Evolutionary conservation across 2,329 filamentous ascomycete species (phyloP).

Genomic region (Alternaria sp.): DNA sequence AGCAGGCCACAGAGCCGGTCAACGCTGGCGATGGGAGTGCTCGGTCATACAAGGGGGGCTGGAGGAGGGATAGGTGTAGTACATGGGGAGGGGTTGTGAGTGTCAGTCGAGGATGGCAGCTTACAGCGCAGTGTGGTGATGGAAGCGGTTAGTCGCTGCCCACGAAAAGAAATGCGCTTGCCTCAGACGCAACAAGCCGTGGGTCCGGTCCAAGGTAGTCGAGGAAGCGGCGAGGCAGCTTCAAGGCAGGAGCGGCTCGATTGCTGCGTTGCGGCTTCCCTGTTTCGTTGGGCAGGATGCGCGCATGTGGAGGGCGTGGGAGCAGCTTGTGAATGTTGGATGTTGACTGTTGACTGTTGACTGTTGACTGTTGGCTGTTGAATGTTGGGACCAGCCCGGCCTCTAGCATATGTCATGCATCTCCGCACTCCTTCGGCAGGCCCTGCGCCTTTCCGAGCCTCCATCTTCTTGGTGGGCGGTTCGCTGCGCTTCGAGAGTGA

Average conservation of each 20-base stretch:
- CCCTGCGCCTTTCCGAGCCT: slow-evolving; percentile 10
- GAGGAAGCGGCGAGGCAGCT: slow-evolving; percentile 14
- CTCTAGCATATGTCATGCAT: slow-evolving; percentile 8
- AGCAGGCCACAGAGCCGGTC: slow-evolving; percentile 27
- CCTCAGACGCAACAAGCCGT: not conserved
- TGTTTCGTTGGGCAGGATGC: slow-evolving; percentile 18
- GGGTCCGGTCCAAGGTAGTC: not conserved
- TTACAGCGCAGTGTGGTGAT: slow-evolving; percentile 15
- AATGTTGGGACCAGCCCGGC: not conserved
- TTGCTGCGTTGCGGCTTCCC: slow-evolving; percentile 23
- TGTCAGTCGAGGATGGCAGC: slow-evolving; percentile 16
- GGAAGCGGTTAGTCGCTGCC: slow-evolving; percentile 14
- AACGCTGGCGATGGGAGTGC: slow-evolving; percentile 26
- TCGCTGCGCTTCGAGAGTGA: slow-evolving; percentile 13
- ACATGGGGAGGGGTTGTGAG: slow-evolving; percentile 27
- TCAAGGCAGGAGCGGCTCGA: slow-evolving; percentile 16
- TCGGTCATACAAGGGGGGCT: slow-evolving; percentile 30
- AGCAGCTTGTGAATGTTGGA: not conserved
- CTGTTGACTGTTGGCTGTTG: too few relatives aligned
- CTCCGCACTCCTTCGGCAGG: slow-evolving; percentile 9
- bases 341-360: too few relatives aligned
- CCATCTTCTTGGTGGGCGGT: slow-evolving; percentile 10
- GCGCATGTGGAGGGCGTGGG: slow-evolving; percentile 11
- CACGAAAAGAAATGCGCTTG: not conserved
- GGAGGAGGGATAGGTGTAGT: slow-evolving; percentile 26